phyloP scores from a whole-genome alignment of 352 stramenopile species.

The Phytophthora foliorum region DNA sequence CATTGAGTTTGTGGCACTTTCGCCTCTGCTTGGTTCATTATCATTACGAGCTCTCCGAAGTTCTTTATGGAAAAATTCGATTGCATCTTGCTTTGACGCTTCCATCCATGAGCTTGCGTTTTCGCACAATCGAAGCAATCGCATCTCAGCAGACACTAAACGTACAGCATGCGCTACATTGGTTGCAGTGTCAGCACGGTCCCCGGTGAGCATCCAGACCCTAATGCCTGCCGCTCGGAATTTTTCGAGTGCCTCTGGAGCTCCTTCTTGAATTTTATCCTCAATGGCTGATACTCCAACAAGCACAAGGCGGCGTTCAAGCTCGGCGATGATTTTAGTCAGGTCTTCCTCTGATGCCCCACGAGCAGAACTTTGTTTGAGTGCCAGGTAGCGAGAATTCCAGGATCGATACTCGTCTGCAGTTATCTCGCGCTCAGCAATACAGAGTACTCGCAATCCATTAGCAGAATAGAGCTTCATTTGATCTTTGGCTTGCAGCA shows the following conservation, averaged over 20 bases:
- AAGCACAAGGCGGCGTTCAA: constrained; percentile 60
- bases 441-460: constrained; percentile 78
- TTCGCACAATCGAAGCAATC: constrained; percentile 51
- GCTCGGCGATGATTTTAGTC: constrained; percentile 47
- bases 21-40: not conserved
- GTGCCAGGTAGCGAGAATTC: constrained; percentile 47
- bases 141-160: constrained; percentile 66
- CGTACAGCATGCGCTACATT: constrained; percentile 70
- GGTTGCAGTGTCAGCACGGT: constrained; percentile 69
- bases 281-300: constrained; percentile 72
- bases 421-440: constrained; percentile 66
- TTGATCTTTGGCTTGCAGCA: constrained; percentile 50
- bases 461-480: constrained; percentile 67
- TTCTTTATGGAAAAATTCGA: constrained; percentile 41
- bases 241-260: constrained; percentile 61
- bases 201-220: constrained; percentile 82
- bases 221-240: constrained; percentile 75
- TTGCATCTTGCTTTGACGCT: constrained; percentile 31
- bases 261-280: constrained; percentile 75
- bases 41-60: constrained; percentile 24
- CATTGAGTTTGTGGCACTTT: constrained; percentile 13
- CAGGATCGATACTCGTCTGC: constrained; percentile 65
- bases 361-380: constrained; percentile 25
- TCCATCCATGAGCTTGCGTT: constrained; percentile 29
- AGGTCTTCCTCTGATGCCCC: constrained; percentile 41